Evolutionary conservation across 129 eudicot species (phyloP).

Genomic region (Gnaphalium uliginosum): DNA sequence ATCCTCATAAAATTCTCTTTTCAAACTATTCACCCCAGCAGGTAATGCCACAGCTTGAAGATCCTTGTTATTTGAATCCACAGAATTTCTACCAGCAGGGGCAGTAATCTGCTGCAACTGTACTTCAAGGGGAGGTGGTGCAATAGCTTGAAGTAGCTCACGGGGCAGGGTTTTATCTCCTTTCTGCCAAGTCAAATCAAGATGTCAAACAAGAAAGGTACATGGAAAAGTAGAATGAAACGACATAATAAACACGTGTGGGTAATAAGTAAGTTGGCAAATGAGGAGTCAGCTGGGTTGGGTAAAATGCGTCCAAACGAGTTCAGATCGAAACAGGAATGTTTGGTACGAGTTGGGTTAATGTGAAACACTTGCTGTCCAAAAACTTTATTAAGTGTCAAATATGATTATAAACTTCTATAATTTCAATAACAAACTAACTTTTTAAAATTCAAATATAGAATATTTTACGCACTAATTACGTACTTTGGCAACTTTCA

Average conservation of each 20-base stretch:
- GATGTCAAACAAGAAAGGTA: conserved; percentile 1
- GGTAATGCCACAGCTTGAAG: conserved; percentile 35
- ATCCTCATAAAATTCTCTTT: conserved; percentile 52
- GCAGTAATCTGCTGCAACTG: conserved; percentile 51
- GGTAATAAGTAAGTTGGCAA: background rate
- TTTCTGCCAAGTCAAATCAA: conserved; percentile 51
- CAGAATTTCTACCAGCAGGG: conserved; percentile 46
- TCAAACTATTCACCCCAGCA: conserved; percentile 30
- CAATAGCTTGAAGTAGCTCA: conserved; percentile 76
- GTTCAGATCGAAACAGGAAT: background rate
- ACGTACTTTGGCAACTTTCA: background rate
- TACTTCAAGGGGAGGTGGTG: conserved; percentile 82
- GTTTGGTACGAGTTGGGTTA: background rate
- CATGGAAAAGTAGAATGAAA: background rate
- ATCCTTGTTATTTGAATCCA: conserved; percentile 58
- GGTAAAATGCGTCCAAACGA: background rate
- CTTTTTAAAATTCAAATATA: background rate
- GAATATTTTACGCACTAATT: background rate
- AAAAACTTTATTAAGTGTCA: background rate
- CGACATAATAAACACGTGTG: background rate
- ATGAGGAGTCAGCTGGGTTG: background rate
- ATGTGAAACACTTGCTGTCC: too few species aligned
- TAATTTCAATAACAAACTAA: background rate
- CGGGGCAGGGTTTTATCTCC: conserved; percentile 86
- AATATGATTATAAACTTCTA: background rate